Conservation (phyloP, 179 eudicot species). For the Beta corolliflora region DNA sequence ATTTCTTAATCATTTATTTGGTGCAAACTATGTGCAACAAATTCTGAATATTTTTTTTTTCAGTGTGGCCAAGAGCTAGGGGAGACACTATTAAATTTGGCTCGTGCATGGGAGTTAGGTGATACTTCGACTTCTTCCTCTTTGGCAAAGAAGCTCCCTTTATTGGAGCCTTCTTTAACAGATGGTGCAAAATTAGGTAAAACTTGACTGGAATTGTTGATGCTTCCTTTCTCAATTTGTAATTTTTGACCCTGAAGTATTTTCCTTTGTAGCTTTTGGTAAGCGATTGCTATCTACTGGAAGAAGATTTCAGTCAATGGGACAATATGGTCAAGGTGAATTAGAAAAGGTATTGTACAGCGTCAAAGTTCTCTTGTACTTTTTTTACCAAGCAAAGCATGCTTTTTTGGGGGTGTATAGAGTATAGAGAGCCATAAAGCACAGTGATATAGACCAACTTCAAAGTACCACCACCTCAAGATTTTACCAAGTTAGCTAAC, state of each 20-base stretch:
- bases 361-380: neutral
- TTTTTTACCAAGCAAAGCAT: neutral
- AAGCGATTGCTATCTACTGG: slow-evolving; percentile 84
- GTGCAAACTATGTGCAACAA: neutral
- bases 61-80: slow-evolving; percentile 92
- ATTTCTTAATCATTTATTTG: neutral
- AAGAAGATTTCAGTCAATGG: slow-evolving; percentile 90
- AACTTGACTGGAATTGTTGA: slow-evolving; percentile 14
- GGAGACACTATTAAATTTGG: slow-evolving; percentile 63
- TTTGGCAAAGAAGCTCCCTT: slow-evolving; percentile 65
- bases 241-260: neutral
- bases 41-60: slow-evolving; percentile 17
- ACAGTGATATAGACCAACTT: no score
- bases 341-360: slow-evolving; percentile 56
- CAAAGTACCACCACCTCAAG: no score
- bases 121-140: slow-evolving; percentile 73
- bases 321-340: slow-evolving; percentile 98
- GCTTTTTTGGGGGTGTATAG: neutral
- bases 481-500: no score
- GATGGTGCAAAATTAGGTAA: slow-evolving; percentile 68
- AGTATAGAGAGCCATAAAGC: no score
- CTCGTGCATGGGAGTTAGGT: slow-evolving; percentile 90
- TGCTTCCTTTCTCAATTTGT: neutral
- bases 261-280: slow-evolving; percentile 66
- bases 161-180: slow-evolving; percentile 45